Base-by-base conservation (phyloP, 768 basidiomycete genomes). In the Mycena floridula region DNA sequence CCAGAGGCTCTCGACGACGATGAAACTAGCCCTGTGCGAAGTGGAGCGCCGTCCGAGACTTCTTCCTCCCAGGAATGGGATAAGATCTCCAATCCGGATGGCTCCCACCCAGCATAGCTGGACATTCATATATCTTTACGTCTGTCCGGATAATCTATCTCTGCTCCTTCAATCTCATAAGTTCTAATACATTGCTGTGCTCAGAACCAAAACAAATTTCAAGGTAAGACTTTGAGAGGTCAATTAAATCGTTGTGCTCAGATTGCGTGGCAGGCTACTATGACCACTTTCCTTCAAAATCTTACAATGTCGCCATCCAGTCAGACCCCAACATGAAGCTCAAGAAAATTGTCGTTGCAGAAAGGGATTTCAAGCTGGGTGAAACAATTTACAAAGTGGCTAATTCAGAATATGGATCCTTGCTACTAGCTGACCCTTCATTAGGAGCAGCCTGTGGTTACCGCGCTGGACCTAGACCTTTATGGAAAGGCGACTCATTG, bases 51-150 rank as follows among this genome's bases (percentile, higher is more conserved):
- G 44, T 91, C 89, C 46, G 89, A 88, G 68, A 71, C 87, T 25
- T n/a, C n/a, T n/a, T 89, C 89, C 32, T 92, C 89, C 41, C 87
- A 89, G 66, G 89, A 90, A 61, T 92, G 89, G 89, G 89, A 92
- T 67, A 83, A 74, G 54, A 64, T 92, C 68, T 87, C 88, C 54
- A 86, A 90, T 59, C 75, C 85, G 39, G 85, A 78, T 48, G n/a
- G n/a, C n/a, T 68, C 72, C 45, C 73, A 41, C 71, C 76, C 51
- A 69, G 68, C 46, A 59, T 50, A 20, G 38, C 38, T 22, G 7
- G n/a, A n/a, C n/a, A n/a, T 32, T 32, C 28, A 32, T 32, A 32
- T 9, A 32, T 16, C 38, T 49, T 43, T 15, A 43, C 26, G 23
- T 41, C 46, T 46, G 37, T 49, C 44, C 21, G 15, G n/a, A 48